Evolutionary conservation across 371 early-diverging fungal genomes (phyloP), one percentile per base, ranked within the genome.

Genomic region (Actinomortierella wolfii): DNA sequence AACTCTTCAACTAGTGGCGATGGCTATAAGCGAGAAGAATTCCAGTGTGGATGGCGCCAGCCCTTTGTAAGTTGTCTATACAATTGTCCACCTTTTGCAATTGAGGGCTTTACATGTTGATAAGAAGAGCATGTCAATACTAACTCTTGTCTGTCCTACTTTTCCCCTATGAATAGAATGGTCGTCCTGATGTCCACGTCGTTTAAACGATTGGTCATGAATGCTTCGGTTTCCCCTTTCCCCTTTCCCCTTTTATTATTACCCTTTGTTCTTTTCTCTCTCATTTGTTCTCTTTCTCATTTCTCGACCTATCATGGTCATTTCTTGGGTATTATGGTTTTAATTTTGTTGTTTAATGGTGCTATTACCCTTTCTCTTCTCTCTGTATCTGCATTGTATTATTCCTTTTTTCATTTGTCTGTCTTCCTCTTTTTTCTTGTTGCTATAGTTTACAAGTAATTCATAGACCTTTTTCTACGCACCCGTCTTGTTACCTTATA

Each of bases 11-110:
- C 85, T 17, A 85, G 86, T 56, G 60, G 67, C 6, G 83, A 82
- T 45, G 76, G 85, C n/a, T 87, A 87, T 59, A 76, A 79, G 53
- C 79, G 80, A 56, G 67, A 81, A 46, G 81, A 84, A 56, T 87
- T 83, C 55, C 87, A 87, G 50, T 87, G 87, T 64, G 84, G 84
- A 5, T 87, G 87, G 87, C 77, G 87, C 48, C 84, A 87, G 39
- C 84, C 83, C 56, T 86, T 86, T 69, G 85, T 83, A 83, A 84
- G 84, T 80, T 5, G 20, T 3, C 1, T n/a, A 45, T 8, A 45
- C 15, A 45, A 45, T 11, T 11, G 15, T 11, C 8, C 20, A 11
- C 18, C 34, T 3, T 5, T 18, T 15, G 13, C 13, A 14, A 21
- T 45, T 46, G 1, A 17, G 4, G 34, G 34, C 11, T 34, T 43